phyloP scores from a whole-genome alignment of 768 basidiomycete genomes.

The Rhizopogon vesiculosus region DNA sequence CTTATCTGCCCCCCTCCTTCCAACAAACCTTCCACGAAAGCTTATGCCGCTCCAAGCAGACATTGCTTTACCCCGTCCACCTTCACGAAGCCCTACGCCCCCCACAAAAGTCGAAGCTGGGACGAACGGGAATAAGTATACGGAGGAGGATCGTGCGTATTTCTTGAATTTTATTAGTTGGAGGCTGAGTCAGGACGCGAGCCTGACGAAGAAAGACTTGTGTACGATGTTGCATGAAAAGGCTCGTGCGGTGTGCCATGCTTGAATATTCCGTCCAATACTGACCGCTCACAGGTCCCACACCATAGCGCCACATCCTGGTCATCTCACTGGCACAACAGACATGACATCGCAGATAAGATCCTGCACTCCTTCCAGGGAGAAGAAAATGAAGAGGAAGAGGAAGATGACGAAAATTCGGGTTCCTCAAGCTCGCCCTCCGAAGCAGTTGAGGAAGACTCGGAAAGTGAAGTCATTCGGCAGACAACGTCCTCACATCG shows the following conservation, averaged over 20 bases:
- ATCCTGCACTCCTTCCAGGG: slow-evolving; percentile 42
- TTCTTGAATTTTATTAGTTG: slow-evolving; percentile 65
- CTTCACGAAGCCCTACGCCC: slow-evolving; percentile 67
- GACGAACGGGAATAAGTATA: slow-evolving; percentile 58
- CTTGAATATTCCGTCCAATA: neutral
- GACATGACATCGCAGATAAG: slow-evolving; percentile 64
- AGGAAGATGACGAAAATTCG: slow-evolving; percentile 24
- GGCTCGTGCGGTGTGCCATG: slow-evolving; percentile 22
- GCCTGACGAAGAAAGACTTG: slow-evolving; percentile 47
- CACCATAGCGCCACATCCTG: slow-evolving; percentile 62
- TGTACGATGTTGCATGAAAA: slow-evolving; percentile 53
- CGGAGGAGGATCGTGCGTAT: slow-evolving; percentile 59
- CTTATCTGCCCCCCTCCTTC: slow-evolving; percentile 39
- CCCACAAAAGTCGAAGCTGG: slow-evolving; percentile 44
- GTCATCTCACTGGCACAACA: slow-evolving; percentile 62
- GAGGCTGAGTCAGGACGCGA: slow-evolving; percentile 51
- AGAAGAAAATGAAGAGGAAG: slow-evolving; percentile 32
- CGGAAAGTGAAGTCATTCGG: slow-evolving; percentile 19
- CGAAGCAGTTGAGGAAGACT: slow-evolving; percentile 14
- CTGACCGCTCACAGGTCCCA: slow-evolving; percentile 43
- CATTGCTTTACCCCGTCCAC: slow-evolving; percentile 55
- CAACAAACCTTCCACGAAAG: slow-evolving; percentile 31
- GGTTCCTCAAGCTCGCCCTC: slow-evolving; percentile 1
- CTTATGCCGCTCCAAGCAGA: slow-evolving; percentile 60
- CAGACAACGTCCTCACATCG: slow-evolving; percentile 9